A percentile compares a stretch with the other conserved stretches of the same genome.
Conservation (phyloP, 192 early-diverging fungal species). For the Kickxella alabastrina region DNA sequence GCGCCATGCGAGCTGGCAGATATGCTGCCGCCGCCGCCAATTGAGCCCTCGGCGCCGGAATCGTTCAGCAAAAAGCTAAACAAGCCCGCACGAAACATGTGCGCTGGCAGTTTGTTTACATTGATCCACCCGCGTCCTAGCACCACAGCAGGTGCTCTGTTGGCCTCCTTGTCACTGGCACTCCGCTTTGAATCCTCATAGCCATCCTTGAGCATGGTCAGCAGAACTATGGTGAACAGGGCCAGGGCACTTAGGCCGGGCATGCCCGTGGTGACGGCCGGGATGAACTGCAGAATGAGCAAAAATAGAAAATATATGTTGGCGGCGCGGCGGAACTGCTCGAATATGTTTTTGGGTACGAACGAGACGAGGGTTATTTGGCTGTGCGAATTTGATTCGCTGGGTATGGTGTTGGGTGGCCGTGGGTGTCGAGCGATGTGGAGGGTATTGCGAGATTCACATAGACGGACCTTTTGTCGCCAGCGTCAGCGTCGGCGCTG, state of each 20-base stretch:
- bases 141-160: constrained; percentile 57
- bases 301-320: constrained; percentile 94
- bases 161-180: constrained; percentile 77
- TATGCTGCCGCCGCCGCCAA: constrained; percentile 14
- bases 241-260: constrained; percentile 79
- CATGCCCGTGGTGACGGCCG: constrained; percentile 58
- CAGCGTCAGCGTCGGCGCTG: constrained; percentile 8
- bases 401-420: constrained; percentile 35
- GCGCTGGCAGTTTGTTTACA: constrained; percentile 52
- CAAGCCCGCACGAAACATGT: constrained; percentile 30
- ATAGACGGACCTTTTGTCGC: constrained; percentile 52
- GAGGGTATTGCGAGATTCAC: constrained; percentile 61
- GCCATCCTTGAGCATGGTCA: constrained; percentile 85
- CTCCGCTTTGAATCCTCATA: constrained; percentile 91
- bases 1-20: constrained; percentile 1
- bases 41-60: constrained; percentile 33
- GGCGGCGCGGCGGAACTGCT: constrained; percentile 94
- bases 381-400: constrained; percentile 81
- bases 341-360: constrained; percentile 92
- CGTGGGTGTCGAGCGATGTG: constrained; percentile 52
- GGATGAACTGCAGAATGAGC: constrained; percentile 80
- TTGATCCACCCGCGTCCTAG: constrained; percentile 60
- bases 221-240: constrained; percentile 69
- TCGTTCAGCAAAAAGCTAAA: constrained; percentile 50
- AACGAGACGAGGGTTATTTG: constrained; percentile 91